Evolutionary conservation across 2,329 filamentous ascomycete genomes (phyloP), one percentile per base, ranked within the genome.

Genomic region (Hypomyces rosellus): DNA sequence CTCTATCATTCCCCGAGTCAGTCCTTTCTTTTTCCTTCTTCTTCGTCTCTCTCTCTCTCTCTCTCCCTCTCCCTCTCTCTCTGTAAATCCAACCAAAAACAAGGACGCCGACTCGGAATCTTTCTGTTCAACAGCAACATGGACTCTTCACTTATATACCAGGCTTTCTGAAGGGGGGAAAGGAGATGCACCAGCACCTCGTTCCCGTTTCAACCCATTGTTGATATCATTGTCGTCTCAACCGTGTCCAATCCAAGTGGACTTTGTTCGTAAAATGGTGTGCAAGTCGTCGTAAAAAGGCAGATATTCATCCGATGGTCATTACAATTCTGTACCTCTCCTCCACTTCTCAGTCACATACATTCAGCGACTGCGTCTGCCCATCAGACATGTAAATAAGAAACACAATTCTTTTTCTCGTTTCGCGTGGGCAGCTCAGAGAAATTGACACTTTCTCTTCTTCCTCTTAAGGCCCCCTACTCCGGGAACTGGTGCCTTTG

Each of bases 361-460:
- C 48, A 34, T 33, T 41, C 12, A 11, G 22, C 15, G n/a, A 18
- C 30, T 3, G 20, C 3, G 44, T 8, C 25, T 36, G 44, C 12
- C 30, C 16, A 12, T 46, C 15, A 30, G 34, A 22, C 30, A 41
- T 36, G 33, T 41, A 15, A 44, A 44, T 44, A 44, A 43, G 18
- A 43, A 49, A 50, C 42, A 40, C 37, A 41, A 45, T 20, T 42
- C 15, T 16, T 38, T 38, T 38, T 38, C 36, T 38, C 36, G 36
- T 48, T 20, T 38, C 37, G 45, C 36, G 45, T 44, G 33, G 43
- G 51, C 52, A 48, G 54, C 66, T 81, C 76, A 95, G 65, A 95
- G 76, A 69, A 92, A 81, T 67, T 80, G 82, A 76, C 89, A 95
- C 69, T 80, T 87, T 74, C 85, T 84, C 80, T 88, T 90, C 83